Base-by-base conservation (phyloP, 1,139 yeast species). In the Zhuliangozyma blackwelliae region DNA sequence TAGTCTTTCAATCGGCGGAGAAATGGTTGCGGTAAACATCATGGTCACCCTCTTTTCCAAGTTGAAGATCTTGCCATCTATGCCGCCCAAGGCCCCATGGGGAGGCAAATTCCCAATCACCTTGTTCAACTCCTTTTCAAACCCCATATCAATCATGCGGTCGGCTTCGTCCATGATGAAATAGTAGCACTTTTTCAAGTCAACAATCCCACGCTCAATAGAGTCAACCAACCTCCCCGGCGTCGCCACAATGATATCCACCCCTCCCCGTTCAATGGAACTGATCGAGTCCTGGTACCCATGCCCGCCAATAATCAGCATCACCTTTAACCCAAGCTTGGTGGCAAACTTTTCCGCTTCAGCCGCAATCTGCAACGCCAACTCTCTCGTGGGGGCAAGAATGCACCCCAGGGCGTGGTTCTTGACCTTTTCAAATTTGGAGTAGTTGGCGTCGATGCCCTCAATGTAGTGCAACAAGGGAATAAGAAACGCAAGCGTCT, bases 21-120 rank as follows among this genome's bases (percentile, higher is more conserved):
- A 85, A 76, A 92, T 81, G 0, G 98, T 92, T 0, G 97, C 97
- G 0, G 97, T 86, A 59, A 87, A 92, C 96, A 92, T 85, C 74
- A 88, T 72, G 0, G 95, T 86, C 34, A 55, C 45, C 36, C 69
- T 47, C 33, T 57, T 57, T 3, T 45, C 32, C 9, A 66, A 40
- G 19, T 61, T 50, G 40, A 68, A 68, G 2, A 60, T 55, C 10
- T 51, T 44, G 21, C 52, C 46, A 34, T 59, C 65, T 8, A 56
- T 47, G 1, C 55, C 40, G 8, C 38, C 36, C 33, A 57, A 46
- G 9, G 55, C 56, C 22, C 52, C 51, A 11, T 35, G 42, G 1
- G 54, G 59, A 7, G 68, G 87, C 27, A 80, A 59, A 20, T 62
- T 58, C 7, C 63, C 63, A 39, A 86, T 59, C 13, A 92, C 76